These are phyloP conservation scores for Cenchrus purpureus DNA, from an alignment of 176 grass and related monocot genomes.

Conservation along the genomic window DNA sequence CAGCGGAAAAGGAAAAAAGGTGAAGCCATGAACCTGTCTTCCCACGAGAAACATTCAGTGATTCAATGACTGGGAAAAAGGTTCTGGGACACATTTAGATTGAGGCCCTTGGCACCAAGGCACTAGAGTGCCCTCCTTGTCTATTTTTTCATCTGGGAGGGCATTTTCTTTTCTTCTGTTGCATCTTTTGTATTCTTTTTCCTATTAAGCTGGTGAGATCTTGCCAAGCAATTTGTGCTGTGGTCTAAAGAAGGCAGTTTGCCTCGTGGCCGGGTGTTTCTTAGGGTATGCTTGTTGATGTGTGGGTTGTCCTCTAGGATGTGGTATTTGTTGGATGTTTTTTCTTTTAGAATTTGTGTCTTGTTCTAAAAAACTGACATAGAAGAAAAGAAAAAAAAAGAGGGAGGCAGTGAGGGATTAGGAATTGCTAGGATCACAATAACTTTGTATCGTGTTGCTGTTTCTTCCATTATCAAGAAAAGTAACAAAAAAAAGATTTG, in stretches of 20 bases:
- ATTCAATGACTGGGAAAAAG: slow-evolving; percentile 69
- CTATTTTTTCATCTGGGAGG: slow-evolving; percentile 50
- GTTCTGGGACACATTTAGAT: slow-evolving; percentile 10
- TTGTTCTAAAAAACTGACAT: slow-evolving; percentile 41
- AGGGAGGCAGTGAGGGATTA: background rate
- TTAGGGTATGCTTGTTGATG: background rate
- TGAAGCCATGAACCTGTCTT: slow-evolving; percentile 29
- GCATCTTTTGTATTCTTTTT: background rate
- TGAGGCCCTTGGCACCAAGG: background rate
- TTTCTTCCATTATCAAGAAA: slow-evolving; percentile 41
- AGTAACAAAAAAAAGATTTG: background rate
- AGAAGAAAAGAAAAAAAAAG: slow-evolving; percentile 9
- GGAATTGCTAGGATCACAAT: slow-evolving; percentile 18
- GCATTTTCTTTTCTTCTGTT: slow-evolving; percentile 20
- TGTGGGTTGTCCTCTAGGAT: slow-evolving; percentile 33
- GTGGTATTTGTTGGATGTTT: slow-evolving; percentile 1
- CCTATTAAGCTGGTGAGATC: slow-evolving; percentile 19
- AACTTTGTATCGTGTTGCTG: slow-evolving; percentile 9
- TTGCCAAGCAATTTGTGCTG: background rate
- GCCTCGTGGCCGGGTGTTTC: slow-evolving; percentile 5
- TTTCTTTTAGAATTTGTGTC: background rate
- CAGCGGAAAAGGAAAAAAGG: slow-evolving; percentile 13
- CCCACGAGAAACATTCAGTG: slow-evolving; percentile 69
- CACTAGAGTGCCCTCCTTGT: slow-evolving; percentile 15
- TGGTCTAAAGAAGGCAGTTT: slow-evolving; percentile 26